Evolutionary conservation across 345 rosid genomes (phyloP), one percentile per base, ranked within the genome.

Genomic region (Arabis alpina): DNA sequence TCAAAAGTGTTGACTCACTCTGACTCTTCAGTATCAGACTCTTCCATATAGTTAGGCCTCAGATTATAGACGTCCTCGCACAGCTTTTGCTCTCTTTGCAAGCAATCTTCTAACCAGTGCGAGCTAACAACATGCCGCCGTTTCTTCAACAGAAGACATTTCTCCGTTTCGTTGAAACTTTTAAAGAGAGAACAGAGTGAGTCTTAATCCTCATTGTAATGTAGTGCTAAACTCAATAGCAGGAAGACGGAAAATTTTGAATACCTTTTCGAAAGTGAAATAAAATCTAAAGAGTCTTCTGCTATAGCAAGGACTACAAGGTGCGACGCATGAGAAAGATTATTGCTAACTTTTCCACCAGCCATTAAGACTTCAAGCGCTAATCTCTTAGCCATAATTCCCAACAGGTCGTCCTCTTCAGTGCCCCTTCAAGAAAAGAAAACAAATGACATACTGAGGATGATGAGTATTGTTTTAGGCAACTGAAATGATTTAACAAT

Each of bases 81-180:
- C 79, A 88, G 54, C 75, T 82, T 86, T 54, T 82, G 65, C 71
- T 81, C 86, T 56, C 58, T 74, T 68, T 80, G 81, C 80, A 88
- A 65, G 73, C 89, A 88, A 53, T 88, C 84, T 42, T 88, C 96
- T 78, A 94, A 74, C 99, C 99, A 94, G 55, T 80, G 86, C 51
- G 77, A 82, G 65, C 77, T 73, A 70, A 94, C 84, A 66, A 91
- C 86, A 72, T 74, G 79, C 66, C 86, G 69, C 61, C 79, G 82
- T 68, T 63, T 86, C 75, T 75, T 85, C 50, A 68, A 36, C 16
- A 89, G 59, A 66, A 64, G 70, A 53, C 51, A 75, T 74, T 83
- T 88, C 75, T 82, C 95, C 39, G 49, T 66, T 61, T 44, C 64
- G 7, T 76, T 71, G 64, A 89, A 79, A 77, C 97, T 94, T 57